phyloP scores from a whole-genome alignment of 1,284 basidiomycete genomes.

The Anthracocystis walkeri region DNA sequence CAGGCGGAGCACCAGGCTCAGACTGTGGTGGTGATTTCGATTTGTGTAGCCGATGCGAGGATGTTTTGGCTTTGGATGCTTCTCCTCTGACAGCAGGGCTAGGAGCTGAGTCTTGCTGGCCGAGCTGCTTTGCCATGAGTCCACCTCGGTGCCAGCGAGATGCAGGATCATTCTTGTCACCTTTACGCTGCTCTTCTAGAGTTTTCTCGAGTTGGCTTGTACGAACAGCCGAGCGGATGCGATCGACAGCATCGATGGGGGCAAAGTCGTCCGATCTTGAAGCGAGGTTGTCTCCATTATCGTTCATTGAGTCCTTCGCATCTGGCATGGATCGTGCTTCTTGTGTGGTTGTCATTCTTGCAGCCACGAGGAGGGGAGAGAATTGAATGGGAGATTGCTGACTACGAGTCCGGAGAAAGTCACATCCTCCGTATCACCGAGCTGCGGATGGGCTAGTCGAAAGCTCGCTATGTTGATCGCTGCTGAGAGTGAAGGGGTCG shows the following conservation, averaged over 20 bases:
- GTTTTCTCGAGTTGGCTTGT: conserved; percentile 28
- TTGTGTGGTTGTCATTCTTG: conserved; percentile 1
- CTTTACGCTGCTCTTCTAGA: conserved; percentile 36
- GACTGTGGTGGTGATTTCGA: conserved; percentile 5
- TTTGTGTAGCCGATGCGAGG: conserved; percentile 2
- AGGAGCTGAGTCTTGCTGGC: conserved; percentile 29
- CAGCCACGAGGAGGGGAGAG: not conserved
- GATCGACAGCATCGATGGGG: conserved; percentile 38
- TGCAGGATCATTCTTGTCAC: conserved; percentile 39
- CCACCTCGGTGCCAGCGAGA: conserved; percentile 39
- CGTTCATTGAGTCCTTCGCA: not conserved
- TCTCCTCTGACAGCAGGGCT: conserved; percentile 37
- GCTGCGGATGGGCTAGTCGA: not conserved
- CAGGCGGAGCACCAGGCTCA: not conserved
- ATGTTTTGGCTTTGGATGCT: conserved; percentile 1
- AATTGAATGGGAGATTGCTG: not conserved
- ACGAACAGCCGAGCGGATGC: conserved; percentile 31
- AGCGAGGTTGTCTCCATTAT: too few relatives aligned
- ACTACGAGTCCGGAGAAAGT: not conserved
- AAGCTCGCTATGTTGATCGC: too few relatives aligned
- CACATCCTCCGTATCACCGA: not conserved
- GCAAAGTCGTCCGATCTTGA: conserved; percentile 16
- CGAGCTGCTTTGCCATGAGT: conserved; percentile 41
- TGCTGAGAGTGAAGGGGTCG: too few relatives aligned
- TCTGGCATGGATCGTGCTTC: not conserved